These are phyloP conservation scores for Sistotremastrum niveocremeum DNA, from an alignment of 768 basidiomycete species.

Conservation along the genomic window DNA sequence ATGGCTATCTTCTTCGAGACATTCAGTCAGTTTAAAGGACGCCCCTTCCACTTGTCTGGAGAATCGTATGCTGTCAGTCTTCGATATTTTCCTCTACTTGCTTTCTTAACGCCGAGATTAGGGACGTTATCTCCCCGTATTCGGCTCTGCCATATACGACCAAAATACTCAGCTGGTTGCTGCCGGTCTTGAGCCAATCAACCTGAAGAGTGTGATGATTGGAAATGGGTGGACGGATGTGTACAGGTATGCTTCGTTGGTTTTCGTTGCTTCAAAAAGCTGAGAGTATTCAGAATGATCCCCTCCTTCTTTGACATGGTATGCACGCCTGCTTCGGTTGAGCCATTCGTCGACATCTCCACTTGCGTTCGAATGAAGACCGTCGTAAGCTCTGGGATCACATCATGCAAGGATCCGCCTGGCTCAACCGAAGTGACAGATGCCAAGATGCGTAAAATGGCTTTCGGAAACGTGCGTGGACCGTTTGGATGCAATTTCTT, in stretches of 20 bases:
- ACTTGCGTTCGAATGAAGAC: constrained; percentile 31
- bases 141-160: constrained; percentile 35
- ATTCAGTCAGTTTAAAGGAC: constrained; percentile 56
- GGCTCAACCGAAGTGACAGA: not conserved
- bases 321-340: constrained; percentile 38
- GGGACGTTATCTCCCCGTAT: constrained; percentile 41
- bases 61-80: constrained; percentile 13
- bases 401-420: not conserved
- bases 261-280: constrained; percentile 7
- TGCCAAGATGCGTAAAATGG: constrained; percentile 23
- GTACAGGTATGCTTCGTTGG: not conserved
- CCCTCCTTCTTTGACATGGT: constrained; percentile 37
- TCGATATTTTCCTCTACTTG: no score
- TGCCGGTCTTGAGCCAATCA: constrained; percentile 36
- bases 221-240: constrained; percentile 35
- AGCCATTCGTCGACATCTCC: constrained; percentile 34
- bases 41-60: constrained; percentile 28
- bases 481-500: constrained; percentile 19
- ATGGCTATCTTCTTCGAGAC: constrained; percentile 62
- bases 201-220: constrained; percentile 36
- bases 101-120: constrained; percentile 7
- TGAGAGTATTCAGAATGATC: constrained; percentile 16
- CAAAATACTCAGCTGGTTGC: constrained; percentile 27
- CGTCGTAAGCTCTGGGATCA: constrained; percentile 16
- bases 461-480: constrained; percentile 18